Evolutionary conservation across 176 grass and related monocot species (phyloP), one percentile per base, ranked within the genome.

Genomic region (Thinopyrum elongatum): DNA sequence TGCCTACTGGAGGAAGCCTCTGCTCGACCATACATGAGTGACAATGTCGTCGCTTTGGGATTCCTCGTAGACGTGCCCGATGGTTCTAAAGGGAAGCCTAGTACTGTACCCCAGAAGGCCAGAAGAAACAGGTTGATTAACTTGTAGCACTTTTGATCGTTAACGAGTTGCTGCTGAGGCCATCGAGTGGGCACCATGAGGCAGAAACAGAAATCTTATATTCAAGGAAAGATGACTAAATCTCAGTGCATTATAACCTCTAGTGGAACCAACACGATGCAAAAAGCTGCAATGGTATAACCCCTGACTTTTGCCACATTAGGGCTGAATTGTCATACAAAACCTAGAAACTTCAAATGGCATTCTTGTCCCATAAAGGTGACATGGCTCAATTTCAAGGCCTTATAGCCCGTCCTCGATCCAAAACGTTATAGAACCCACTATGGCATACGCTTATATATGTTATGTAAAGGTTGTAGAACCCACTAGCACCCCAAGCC

Each of bases 81-180:
- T 53, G 16, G 49, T 1, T 53, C 16, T 53, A 19, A 53, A 53
- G 16, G 47, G 16, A 53, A 53, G 49, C 49, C 16, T 51, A 49
- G 5, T 17, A 49, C 47, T 16, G 47, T 15, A 47, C 12, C 12
- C 42, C 42, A 14, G 12, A 46, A 46, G 42, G 4, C 44, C 44
- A 15, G 4, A 47, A 47, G 44, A 47, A 47, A 15, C 13, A 47
- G 13, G 44, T 5, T 47, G 44, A 46, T 47, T 15, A 47, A 47
- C 44, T 47, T 47, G 44, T 47, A 47, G 44, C 44, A 22, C 83
- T 79, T 39, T 63, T 3, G 77, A 86, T 68, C 75, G 85, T 33
- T 41, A 84, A 65, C 88, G 53, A 41, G 85, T 86, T 39, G 88
- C 82, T 71, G 83, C 76, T 3, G 86, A 87, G 22, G 88, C 93